Evolutionary conservation across 371 early-diverging fungal genomes (phyloP).

Genomic region (Vairimorpha necatrix): DNA sequence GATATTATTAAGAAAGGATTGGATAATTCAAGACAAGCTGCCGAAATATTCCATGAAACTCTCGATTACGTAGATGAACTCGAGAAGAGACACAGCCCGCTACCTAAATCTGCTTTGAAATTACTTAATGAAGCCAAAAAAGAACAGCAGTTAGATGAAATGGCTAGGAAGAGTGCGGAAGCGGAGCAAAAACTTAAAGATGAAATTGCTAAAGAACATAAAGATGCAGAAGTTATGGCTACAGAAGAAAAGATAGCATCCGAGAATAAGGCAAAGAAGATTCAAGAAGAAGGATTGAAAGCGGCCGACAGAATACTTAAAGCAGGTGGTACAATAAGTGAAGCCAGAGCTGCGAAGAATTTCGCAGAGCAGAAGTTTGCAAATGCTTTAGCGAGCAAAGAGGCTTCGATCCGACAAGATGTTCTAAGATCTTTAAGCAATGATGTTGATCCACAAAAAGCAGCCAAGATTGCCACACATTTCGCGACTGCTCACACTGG

Average conservation of each 20-base stretch:
- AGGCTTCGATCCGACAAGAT: neutral
- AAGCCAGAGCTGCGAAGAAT: constrained; percentile 30
- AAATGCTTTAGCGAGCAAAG: constrained; percentile 12
- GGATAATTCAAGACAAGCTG: neutral
- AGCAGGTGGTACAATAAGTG: constrained; percentile 19
- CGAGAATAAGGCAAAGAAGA: constrained; percentile 11
- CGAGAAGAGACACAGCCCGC: constrained; percentile 4
- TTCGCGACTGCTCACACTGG: constrained; percentile 51
- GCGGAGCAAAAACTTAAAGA: neutral
- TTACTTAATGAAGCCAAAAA: constrained; percentile 6
- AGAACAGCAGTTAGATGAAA: constrained; percentile 1
- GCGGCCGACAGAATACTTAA: constrained; percentile 31
- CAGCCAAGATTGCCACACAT: constrained; percentile 24
- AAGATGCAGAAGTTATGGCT: constrained; percentile 24
- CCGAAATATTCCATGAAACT: neutral
- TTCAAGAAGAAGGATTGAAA: constrained; percentile 29
- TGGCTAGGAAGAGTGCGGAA: constrained; percentile 7
- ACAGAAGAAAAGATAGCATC: constrained; percentile 33
- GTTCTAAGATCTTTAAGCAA: constrained; percentile 1
- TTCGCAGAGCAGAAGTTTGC: constrained; percentile 12
- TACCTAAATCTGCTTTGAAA: constrained; percentile 3
- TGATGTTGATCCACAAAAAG: constrained; percentile 15
- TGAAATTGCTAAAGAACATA: constrained; percentile 1
- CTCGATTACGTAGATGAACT: neutral
- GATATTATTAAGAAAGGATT: constrained; percentile 13